phyloP scores from a whole-genome alignment of 768 basidiomycete species.

The Infundibulicybe gibba region DNA sequence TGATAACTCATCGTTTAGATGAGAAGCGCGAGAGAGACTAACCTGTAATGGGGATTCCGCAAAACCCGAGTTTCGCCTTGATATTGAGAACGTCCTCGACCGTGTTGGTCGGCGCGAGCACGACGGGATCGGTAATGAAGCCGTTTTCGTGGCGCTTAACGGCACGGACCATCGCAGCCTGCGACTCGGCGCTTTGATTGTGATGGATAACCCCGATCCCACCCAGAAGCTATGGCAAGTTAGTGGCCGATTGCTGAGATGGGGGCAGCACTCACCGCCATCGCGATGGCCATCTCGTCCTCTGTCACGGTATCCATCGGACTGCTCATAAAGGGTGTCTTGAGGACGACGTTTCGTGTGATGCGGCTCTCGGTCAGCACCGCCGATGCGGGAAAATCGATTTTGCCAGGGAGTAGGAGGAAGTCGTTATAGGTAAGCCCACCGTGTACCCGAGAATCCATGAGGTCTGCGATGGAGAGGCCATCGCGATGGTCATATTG shows the following conservation, averaged over 20 bases:
- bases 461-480: conserved; percentile 78
- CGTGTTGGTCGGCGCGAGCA: conserved; percentile 69
- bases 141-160: conserved; percentile 99
- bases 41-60: conserved; percentile 98
- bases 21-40: conserved; percentile 26
- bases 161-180: conserved; percentile 96
- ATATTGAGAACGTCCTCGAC: conserved; percentile 92
- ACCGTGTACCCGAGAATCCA: conserved; percentile 82
- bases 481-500: conserved; percentile 76
- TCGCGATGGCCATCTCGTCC: conserved; percentile 86
- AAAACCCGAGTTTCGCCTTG: conserved; percentile 89
- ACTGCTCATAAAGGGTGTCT: conserved; percentile 95
- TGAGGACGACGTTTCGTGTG: conserved; percentile 87
- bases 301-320: conserved; percentile 99
- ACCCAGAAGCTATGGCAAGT: conserved; percentile 65
- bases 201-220: conserved; percentile 99
- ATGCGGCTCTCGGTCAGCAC: conserved; percentile 84
- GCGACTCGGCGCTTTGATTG: conserved; percentile 79
- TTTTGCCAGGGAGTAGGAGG: conserved; percentile 90
- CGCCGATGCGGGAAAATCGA: conserved; percentile 82
- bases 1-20: conserved; percentile 43
- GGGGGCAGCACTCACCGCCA: conserved; percentile 64
- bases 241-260: conserved; percentile 9
- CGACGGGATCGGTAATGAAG: conserved; percentile 94
- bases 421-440: conserved; percentile 99